Base-by-base conservation (phyloP, 1,284 basidiomycete species). In the Boletus sp. region DNA sequence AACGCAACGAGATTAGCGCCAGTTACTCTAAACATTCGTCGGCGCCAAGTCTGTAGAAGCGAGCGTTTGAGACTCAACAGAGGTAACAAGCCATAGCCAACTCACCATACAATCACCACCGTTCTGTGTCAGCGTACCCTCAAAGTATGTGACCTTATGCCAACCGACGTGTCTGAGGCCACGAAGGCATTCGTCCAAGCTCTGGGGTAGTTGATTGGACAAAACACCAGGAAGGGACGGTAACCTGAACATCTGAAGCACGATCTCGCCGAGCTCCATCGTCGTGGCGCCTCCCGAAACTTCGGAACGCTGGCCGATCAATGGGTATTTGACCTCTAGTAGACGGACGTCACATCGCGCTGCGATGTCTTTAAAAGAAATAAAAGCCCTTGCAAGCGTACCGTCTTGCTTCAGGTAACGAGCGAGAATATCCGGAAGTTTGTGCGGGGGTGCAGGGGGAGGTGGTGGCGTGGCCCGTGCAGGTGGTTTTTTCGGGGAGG, bases 91-190 rank as follows among this genome's bases (percentile, higher is more conserved):
- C 0, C 7, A 2, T 3, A 2, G 34, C 19, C 52, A 10, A 69
- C 87, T 66, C 67, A 94, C 93, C 50, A 72, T 78, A 64, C 94
- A 96, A 68, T 96, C 95, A n/a, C 94, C 95, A 5, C 95, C 95
- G 52, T 80, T 81, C 71, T 99, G 95, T 12, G 95, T 99, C 59
- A 99, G 69, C 0, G 84, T 85, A n/a, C 94, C 93, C 66, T 94
- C 87, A 68, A 88, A 89, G 65, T 94, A 93, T 40, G 88, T 88
- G 49, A 87, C 79, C 69, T 93, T 91, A 65, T 95, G 92, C 93
- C 93, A 96, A 35, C 83, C 82, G 49, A 92, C 84, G 60, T 93
- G 83, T 49, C 90, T 74, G 59, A 99, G 73, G 0, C 94, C 94
- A n/a, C 88, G 78, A 58, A 88, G 78, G 59, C 91, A 94, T 62